These are phyloP conservation scores for Nothophoma quercina DNA, from an alignment of 2,329 filamentous ascomycete species.

Conservation along the genomic window DNA sequence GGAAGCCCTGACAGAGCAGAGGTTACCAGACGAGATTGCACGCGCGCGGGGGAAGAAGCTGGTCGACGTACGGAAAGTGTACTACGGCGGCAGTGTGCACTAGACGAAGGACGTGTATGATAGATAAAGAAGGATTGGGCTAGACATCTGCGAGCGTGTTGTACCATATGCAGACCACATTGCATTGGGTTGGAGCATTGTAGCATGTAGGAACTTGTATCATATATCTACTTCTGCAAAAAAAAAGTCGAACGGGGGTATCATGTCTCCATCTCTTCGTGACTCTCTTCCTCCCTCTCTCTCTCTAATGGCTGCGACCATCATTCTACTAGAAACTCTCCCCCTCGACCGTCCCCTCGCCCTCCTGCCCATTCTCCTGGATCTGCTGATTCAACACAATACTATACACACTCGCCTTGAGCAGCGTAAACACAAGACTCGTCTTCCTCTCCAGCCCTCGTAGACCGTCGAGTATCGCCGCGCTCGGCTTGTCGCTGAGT, in stretches of 20 bases:
- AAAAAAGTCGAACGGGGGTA: conserved; percentile 2
- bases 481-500: conserved; percentile 68
- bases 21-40: conserved; percentile 87
- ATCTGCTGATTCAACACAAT: conserved; percentile 96
- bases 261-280: conserved; percentile 5
- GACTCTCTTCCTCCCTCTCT: not conserved
- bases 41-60: conserved; percentile 91
- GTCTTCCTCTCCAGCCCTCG: conserved; percentile 93
- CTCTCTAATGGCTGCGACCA: too few species aligned
- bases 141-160: not conserved
- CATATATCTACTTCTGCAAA: conserved; percentile 24
- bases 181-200: conserved; percentile 1
- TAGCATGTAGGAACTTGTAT: conserved; percentile 29
- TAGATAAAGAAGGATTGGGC: not conserved
- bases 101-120: conserved; percentile 19
- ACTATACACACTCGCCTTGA: conserved; percentile 98
- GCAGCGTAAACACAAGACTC: conserved; percentile 88
- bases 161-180: conserved; percentile 27
- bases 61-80: conserved; percentile 95
- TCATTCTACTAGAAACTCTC: too few species aligned
- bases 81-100: conserved; percentile 76
- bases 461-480: conserved; percentile 84
- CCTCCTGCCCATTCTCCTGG: conserved; percentile 33
- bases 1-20: conserved; percentile 82
- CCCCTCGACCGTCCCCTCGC: conserved; percentile 40